These are phyloP conservation scores for Glonium stellatum DNA, from an alignment of 495 filamentous ascomycete species.

Conservation along the genomic window DNA sequence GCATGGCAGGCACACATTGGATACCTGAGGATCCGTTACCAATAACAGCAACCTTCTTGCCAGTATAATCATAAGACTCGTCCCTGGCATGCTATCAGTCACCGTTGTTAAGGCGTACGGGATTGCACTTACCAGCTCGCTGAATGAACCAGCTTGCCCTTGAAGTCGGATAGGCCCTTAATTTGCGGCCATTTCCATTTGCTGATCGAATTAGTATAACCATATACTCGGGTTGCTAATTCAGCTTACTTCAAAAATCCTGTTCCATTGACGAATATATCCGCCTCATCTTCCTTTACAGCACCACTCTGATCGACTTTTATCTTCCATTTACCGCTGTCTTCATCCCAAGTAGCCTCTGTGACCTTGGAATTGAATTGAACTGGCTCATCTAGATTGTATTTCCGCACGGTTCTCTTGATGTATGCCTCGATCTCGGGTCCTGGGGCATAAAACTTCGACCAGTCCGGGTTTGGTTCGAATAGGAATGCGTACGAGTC, in stretches of 20 bases:
- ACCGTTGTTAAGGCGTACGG: neutral
- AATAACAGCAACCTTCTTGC: conserved; percentile 13
- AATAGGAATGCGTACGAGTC: conserved; percentile 11
- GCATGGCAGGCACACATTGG: conserved; percentile 9
- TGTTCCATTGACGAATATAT: conserved; percentile 1
- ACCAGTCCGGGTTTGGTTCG: conserved; percentile 13
- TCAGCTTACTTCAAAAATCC: neutral
- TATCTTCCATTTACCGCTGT: conserved; percentile 6
- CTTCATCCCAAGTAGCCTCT: conserved; percentile 10
- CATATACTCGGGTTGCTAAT: conserved; percentile 5
- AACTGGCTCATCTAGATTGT: conserved; percentile 5
- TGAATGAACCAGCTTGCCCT: conserved; percentile 14
- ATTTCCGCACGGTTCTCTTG: conserved; percentile 2
- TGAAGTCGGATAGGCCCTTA: conserved; percentile 13
- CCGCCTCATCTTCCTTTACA: neutral
- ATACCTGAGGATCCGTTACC: conserved; percentile 9
- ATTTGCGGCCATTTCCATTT: conserved; percentile 20
- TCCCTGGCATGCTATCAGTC: neutral
- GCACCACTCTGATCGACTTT: conserved; percentile 4
- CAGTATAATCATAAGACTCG: conserved; percentile 5
- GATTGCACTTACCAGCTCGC: conserved; percentile 7
- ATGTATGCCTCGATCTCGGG: conserved; percentile 10
- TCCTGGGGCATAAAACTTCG: neutral
- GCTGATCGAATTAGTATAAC: neutral
- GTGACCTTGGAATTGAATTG: conserved; percentile 1